phyloP scores from a whole-genome alignment of 2,329 filamentous ascomycete species.

The Venturia carpophila region DNA sequence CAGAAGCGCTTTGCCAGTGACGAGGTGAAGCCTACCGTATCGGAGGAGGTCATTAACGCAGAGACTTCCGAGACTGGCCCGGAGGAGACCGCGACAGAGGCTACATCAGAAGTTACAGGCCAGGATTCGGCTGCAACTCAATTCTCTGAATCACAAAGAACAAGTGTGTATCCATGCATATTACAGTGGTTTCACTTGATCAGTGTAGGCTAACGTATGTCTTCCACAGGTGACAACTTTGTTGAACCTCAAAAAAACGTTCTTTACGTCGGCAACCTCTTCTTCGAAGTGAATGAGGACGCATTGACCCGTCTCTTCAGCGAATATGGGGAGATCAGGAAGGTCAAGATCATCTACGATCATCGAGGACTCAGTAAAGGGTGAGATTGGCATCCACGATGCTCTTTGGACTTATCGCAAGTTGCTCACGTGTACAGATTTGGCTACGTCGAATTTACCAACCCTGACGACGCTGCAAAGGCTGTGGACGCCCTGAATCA shows the following conservation, averaged over 20 bases:
- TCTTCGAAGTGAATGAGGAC: conserved; percentile 57
- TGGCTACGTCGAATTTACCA: conserved; percentile 56
- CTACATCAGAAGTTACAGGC: conserved; percentile 25
- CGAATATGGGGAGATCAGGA: conserved; percentile 49
- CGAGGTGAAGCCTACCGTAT: conserved; percentile 27
- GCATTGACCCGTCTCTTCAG: conserved; percentile 53
- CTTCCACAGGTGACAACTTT: conserved; percentile 22
- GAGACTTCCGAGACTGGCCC: conserved; percentile 26
- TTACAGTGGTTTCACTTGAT: not conserved
- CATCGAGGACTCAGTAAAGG: conserved; percentile 59
- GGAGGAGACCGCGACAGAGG: conserved; percentile 30
- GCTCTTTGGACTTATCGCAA: conserved; percentile 20
- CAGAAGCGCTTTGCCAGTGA: conserved; percentile 45
- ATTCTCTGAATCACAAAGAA: conserved; percentile 23
- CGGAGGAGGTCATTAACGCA: conserved; percentile 29
- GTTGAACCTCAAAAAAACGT: conserved; percentile 23
- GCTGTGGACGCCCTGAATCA: conserved; percentile 54
- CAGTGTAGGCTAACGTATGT: not conserved
- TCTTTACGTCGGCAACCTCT: conserved; percentile 61
- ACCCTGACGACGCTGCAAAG: conserved; percentile 43
- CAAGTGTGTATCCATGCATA: conserved; percentile 22
- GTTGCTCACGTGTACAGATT: conserved; percentile 42
- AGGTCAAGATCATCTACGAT: conserved; percentile 52
- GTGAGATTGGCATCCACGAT: conserved; percentile 35
- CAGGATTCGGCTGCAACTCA: conserved; percentile 27